Evolutionary conservation across 208 protist genomes (phyloP).

Genomic region (Kentomonas sorsogonicus): DNA sequence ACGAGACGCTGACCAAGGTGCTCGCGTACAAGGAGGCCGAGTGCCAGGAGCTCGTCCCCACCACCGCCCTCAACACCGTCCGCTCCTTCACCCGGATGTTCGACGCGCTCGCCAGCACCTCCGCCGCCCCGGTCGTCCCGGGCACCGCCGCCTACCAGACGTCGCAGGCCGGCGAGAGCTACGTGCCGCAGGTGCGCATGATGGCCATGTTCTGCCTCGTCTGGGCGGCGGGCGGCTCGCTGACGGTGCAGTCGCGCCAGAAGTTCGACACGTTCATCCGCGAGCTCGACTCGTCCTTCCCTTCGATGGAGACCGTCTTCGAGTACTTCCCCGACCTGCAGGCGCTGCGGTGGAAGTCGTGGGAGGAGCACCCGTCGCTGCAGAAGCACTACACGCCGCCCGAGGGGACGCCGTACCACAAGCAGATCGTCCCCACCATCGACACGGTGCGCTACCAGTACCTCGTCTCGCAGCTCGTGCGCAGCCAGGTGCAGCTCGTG

Average conservation of each 20-base stretch:
- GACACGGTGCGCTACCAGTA: constrained; percentile 96
- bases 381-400: constrained; percentile 81
- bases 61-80: constrained; percentile 83
- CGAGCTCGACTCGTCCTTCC: constrained; percentile 94
- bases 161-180: constrained; percentile 80
- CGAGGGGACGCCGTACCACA: constrained; percentile 90
- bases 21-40: constrained; percentile 78
- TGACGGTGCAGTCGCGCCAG: constrained; percentile 89
- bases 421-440: constrained; percentile 96
- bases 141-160: constrained; percentile 60
- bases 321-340: constrained; percentile 95
- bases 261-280: constrained; percentile 92
- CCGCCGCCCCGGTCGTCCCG: constrained; percentile 68
- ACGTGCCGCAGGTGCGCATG: constrained; percentile 90
- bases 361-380: constrained; percentile 90
- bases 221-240: constrained; percentile 92
- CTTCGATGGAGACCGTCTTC: constrained; percentile 95
- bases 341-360: constrained; percentile 88
- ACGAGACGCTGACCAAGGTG: constrained; percentile 70
- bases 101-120: constrained; percentile 91
- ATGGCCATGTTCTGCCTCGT: constrained; percentile 95
- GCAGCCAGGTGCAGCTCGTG: constrained; percentile 83
- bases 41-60: constrained; percentile 89
- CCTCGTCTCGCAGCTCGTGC: constrained; percentile 89
- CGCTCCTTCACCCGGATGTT: constrained; percentile 93